Conservation (phyloP, 306 rosid species). For the Abrus precatorius region DNA sequence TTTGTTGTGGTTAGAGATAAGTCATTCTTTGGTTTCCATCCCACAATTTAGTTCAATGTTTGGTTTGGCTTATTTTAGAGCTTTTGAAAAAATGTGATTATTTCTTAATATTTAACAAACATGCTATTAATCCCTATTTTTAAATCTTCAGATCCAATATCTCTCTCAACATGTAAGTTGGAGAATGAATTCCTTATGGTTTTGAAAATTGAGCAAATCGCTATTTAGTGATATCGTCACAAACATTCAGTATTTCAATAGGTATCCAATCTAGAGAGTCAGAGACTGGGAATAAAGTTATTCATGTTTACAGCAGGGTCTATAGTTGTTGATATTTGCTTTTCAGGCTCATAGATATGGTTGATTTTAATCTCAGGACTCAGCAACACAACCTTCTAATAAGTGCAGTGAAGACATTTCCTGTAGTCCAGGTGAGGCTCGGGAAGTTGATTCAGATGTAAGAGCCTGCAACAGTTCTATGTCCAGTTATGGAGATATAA, state of each 20-base stretch:
- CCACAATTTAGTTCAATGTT: neutral
- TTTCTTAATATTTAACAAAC: too few species aligned
- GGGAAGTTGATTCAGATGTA: constrained; percentile 58
- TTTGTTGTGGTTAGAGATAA: constrained; percentile 25
- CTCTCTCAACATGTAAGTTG: constrained; percentile 5
- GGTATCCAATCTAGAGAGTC: constrained; percentile 20
- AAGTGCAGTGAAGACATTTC: constrained; percentile 55
- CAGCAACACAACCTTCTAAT: constrained; percentile 57
- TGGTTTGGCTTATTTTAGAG: too few species aligned
- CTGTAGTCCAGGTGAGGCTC: constrained; percentile 57
- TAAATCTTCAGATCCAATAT: constrained; percentile 36
- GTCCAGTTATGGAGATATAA: constrained; percentile 54
- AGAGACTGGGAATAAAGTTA: constrained; percentile 15
- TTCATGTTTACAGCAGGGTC: constrained; percentile 35
- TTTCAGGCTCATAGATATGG: constrained; percentile 38
- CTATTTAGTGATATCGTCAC: constrained; percentile 38
- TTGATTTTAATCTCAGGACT: constrained; percentile 65
- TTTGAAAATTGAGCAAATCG: constrained; percentile 37
- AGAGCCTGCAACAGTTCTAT: constrained; percentile 55
- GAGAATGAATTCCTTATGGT: constrained; percentile 39
- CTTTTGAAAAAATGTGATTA: too few species aligned
- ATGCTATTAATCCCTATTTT: constrained; percentile 9
- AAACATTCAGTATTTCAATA: constrained; percentile 22
- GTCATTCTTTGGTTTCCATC: constrained; percentile 19
- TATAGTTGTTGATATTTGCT: constrained; percentile 41